Conservation (phyloP, 164 flowering plant species). For the Chloranthus sessilifolius region DNA sequence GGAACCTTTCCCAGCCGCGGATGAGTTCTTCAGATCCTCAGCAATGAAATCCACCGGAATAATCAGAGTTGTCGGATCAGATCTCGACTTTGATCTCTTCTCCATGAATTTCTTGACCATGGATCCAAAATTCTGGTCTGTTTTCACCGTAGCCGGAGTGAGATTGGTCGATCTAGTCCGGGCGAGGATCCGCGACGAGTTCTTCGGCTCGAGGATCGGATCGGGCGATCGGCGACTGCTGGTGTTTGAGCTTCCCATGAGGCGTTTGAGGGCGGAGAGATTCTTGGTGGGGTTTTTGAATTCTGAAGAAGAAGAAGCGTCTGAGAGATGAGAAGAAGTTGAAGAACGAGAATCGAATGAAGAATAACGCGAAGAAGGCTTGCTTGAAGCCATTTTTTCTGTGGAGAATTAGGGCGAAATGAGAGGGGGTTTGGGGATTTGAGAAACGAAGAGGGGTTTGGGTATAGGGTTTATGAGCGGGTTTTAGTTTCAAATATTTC, state of each 20-base stretch:
- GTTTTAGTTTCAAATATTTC: too few species aligned
- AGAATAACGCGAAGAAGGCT: constrained; percentile 53
- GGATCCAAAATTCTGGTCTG: constrained; percentile 37
- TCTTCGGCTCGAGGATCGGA: constrained; percentile 3
- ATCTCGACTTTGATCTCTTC: constrained; percentile 31
- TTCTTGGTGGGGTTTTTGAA: constrained; percentile 21
- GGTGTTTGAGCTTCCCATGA: constrained; percentile 12
- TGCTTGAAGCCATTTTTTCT: constrained; percentile 49
- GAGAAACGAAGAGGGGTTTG: too few species aligned
- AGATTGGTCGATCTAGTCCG: constrained; percentile 30
- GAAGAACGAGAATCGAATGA: constrained; percentile 60
- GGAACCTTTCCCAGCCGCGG: constrained; percentile 31
- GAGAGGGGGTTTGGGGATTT: too few species aligned
- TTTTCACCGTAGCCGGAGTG: constrained; percentile 19
- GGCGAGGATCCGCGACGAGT: constrained; percentile 33
- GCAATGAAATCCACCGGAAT: constrained; percentile 59
- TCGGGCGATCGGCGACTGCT: constrained; percentile 11
- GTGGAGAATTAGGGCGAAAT: too few species aligned
- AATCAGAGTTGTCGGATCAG: constrained; percentile 22
- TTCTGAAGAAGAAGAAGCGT: constrained; percentile 56
- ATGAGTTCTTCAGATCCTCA: constrained; percentile 69
- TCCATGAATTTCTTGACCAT: constrained; percentile 85
- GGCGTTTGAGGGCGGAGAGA: constrained; percentile 17
- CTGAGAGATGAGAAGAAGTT: constrained; percentile 39
- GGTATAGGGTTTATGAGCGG: too few species aligned